Evolutionary conservation across 73 alveolate genomes (phyloP).

Genomic region (Paramecium caudatum): DNA sequence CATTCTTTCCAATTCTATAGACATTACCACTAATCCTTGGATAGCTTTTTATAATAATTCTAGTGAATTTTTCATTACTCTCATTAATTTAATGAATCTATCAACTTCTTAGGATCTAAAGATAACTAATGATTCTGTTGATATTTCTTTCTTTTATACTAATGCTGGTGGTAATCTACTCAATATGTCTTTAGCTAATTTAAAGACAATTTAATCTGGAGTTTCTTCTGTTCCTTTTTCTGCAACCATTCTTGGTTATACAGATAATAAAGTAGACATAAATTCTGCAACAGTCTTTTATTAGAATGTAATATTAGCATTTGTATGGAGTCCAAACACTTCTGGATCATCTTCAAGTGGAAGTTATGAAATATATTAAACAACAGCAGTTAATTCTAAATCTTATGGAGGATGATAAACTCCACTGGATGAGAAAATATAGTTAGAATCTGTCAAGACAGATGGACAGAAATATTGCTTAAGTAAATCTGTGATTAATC

Average conservation of each 20-base stretch:
- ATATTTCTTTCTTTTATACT: constrained; percentile 85
- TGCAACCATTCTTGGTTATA: constrained; percentile 96
- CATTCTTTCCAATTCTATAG: constrained; percentile 93
- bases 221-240: constrained; percentile 93
- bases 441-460: constrained; percentile 77
- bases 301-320: constrained; percentile 98
- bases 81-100: constrained; percentile 91
- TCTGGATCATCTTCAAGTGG: constrained; percentile 99
- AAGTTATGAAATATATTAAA: constrained; percentile 91
- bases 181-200: constrained; percentile 88
- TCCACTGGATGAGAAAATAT: constrained; percentile 88
- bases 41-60: constrained; percentile 92
- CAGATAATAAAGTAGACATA: constrained; percentile 92
- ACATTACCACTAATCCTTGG: constrained; percentile 97
- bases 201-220: constrained; percentile 96
- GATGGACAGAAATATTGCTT: constrained; percentile 91
- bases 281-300: constrained; percentile 96
- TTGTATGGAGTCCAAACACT: constrained; percentile 99
- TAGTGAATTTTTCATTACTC: constrained; percentile 86
- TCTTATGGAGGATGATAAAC: constrained; percentile 91
- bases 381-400: constrained; percentile 82
- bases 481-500: constrained; percentile 97
- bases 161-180: constrained; percentile 86
- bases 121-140: constrained; percentile 91
- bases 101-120: constrained; percentile 97